Percentiles rank a stretch among this genome's conserved stretches.
Conservation (phyloP, 2,329 filamentous ascomycete species). For the Calonectria crousiana region DNA sequence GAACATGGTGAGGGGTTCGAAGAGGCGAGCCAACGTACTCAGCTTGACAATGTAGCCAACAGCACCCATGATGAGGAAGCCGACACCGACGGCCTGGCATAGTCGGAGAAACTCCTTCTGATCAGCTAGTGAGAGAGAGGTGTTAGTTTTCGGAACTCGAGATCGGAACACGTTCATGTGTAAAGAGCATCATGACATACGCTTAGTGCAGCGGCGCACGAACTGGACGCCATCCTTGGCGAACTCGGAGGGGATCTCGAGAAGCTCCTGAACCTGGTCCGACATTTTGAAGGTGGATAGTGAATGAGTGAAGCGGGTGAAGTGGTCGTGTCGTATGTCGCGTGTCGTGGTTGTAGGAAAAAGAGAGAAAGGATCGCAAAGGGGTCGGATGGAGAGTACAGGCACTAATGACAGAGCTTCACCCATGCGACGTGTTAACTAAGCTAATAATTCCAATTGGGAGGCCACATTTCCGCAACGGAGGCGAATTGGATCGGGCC, state of each 20-base stretch:
- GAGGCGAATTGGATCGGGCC: background rate
- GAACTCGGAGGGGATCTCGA: slow-evolving; percentile 77
- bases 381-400: slow-evolving; percentile 6
- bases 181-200: slow-evolving; percentile 48
- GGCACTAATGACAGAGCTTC: slow-evolving; percentile 19
- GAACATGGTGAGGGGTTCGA: background rate
- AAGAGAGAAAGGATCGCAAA: slow-evolving; percentile 18
- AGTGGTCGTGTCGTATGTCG: background rate
- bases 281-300: slow-evolving; percentile 57
- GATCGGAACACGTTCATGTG: background rate
- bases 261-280: slow-evolving; percentile 77
- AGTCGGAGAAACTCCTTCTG: slow-evolving; percentile 59
- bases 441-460: slow-evolving; percentile 24
- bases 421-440: slow-evolving; percentile 28
- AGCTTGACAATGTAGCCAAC: slow-evolving; percentile 80
- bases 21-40: slow-evolving; percentile 58
- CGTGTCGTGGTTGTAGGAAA: slow-evolving; percentile 11
- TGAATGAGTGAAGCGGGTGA: slow-evolving; percentile 7
- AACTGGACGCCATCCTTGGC: slow-evolving; percentile 72
- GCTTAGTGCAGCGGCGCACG: slow-evolving; percentile 73
- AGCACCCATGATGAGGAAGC: slow-evolving; percentile 78
- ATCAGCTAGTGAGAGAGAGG: slow-evolving; percentile 48
- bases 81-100: slow-evolving; percentile 73
- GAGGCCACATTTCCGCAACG: slow-evolving; percentile 24
- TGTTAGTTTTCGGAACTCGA: background rate